Conservation (phyloP, 352 stramenopile genomes). For the Phytophthora sp. region DNA sequence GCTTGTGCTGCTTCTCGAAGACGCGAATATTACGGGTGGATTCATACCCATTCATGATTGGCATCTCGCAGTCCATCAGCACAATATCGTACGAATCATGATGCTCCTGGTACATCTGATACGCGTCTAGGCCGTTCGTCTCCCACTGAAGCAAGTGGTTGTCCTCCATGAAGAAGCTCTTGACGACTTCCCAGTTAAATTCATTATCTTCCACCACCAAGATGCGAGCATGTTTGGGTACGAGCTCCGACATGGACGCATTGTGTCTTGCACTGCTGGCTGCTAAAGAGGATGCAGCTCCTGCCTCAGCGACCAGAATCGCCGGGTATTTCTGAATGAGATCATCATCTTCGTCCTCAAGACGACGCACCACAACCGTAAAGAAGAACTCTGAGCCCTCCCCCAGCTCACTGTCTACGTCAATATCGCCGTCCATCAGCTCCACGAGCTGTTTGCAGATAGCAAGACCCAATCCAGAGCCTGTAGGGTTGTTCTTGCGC, state of each 20-base stretch:
- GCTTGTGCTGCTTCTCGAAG: constrained; percentile 71
- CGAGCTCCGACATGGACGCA: constrained; percentile 35
- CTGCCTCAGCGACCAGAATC: constrained; percentile 37
- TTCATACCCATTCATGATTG: constrained; percentile 87
- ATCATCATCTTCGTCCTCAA: constrained; percentile 58
- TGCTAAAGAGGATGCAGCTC: constrained; percentile 19
- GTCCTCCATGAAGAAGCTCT: constrained; percentile 84
- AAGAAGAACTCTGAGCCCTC: constrained; percentile 78
- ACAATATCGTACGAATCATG: constrained; percentile 80
- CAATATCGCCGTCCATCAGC: constrained; percentile 74
- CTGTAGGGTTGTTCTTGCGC: constrained; percentile 73
- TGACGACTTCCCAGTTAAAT: constrained; percentile 92
- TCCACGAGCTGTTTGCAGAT: constrained; percentile 82
- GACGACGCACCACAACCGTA: constrained; percentile 56
- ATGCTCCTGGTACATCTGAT: constrained; percentile 76
- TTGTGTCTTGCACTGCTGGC: constrained; percentile 26
- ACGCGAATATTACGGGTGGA: constrained; percentile 72
- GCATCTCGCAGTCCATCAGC: constrained; percentile 90
- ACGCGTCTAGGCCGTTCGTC: constrained; percentile 75
- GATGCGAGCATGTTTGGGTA: constrained; percentile 77
- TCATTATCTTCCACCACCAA: constrained; percentile 91
- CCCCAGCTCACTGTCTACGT: constrained; percentile 69
- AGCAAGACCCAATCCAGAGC: constrained; percentile 65
- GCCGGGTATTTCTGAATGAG: constrained; percentile 54
- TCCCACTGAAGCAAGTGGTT: constrained; percentile 87